These are phyloP conservation scores for Sequoiadendron giganteum DNA, from an alignment of 75 land plant species.

Conservation along the genomic window DNA sequence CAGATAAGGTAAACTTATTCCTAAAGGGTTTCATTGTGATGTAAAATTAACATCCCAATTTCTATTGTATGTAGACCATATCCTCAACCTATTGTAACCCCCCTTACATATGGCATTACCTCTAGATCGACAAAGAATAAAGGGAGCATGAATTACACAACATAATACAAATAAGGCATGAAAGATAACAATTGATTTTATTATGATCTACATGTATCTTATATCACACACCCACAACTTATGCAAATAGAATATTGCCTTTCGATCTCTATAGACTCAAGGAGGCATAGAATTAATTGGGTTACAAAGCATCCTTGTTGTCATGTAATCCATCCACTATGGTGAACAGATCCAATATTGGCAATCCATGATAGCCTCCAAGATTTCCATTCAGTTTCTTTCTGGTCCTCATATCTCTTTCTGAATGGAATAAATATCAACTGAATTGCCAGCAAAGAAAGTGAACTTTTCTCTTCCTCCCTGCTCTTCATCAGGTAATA, in stretches of 20 bases:
- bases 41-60: background rate
- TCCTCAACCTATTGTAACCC: background rate
- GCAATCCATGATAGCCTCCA: no score
- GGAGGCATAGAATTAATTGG: background rate
- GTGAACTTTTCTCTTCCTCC: no score
- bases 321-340: background rate
- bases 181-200: background rate
- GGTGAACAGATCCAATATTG: background rate
- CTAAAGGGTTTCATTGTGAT: background rate
- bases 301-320: background rate
- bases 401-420: no score
- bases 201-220: background rate
- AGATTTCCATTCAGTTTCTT: no score
- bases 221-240: background rate
- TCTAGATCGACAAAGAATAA: background rate
- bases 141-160: background rate
- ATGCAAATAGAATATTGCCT: background rate
- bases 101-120: background rate
- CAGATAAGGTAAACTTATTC: background rate
- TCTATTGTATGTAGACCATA: background rate
- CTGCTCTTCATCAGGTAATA: no score
- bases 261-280: background rate
- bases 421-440: no score
- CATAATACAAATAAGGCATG: background rate
- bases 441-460: no score